phyloP scores from a whole-genome alignment of 176 grass and related monocot genomes.

The Tuctoria greenei region DNA sequence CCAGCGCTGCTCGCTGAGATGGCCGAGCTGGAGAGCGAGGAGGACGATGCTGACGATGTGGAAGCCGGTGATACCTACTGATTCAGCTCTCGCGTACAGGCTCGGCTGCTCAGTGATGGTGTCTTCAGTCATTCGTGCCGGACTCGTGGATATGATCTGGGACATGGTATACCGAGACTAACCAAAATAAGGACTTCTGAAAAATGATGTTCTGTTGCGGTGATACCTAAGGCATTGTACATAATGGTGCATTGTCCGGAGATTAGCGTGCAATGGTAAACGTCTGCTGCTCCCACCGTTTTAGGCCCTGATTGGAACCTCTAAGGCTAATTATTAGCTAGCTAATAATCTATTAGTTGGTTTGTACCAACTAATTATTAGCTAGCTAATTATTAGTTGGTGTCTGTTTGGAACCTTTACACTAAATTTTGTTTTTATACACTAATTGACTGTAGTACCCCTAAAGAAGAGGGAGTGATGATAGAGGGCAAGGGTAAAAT shows the following conservation, averaged over 20 bases:
- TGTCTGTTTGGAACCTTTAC: no score
- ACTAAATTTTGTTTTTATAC: no score
- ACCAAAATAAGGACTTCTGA: constrained; percentile 1
- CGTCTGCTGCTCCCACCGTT: no score
- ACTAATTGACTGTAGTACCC: no score
- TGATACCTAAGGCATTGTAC: not conserved
- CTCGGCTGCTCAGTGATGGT: not conserved
- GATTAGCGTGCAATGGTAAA: constrained; percentile 2
- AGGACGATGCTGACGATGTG: constrained; percentile 46
- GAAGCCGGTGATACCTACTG: constrained; percentile 45
- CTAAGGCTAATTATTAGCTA: no score
- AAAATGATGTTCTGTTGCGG: not conserved
- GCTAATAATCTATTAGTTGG: no score
- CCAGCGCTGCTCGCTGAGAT: constrained; percentile 49
- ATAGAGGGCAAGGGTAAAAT: no score
- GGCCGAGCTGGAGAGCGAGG: constrained; percentile 49
- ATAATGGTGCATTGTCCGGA: not conserved
- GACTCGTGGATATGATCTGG: not conserved
- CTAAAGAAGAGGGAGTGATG: no score
- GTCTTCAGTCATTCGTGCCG: not conserved
- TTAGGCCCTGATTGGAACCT: no score
- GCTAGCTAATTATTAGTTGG: no score
- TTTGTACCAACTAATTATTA: no score
- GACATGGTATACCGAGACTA: not conserved
- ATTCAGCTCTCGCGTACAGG: constrained; percentile 2